These are phyloP conservation scores for Boletus hoseneyae DNA, from an alignment of 1,284 basidiomycete genomes.

Conservation along the genomic window DNA sequence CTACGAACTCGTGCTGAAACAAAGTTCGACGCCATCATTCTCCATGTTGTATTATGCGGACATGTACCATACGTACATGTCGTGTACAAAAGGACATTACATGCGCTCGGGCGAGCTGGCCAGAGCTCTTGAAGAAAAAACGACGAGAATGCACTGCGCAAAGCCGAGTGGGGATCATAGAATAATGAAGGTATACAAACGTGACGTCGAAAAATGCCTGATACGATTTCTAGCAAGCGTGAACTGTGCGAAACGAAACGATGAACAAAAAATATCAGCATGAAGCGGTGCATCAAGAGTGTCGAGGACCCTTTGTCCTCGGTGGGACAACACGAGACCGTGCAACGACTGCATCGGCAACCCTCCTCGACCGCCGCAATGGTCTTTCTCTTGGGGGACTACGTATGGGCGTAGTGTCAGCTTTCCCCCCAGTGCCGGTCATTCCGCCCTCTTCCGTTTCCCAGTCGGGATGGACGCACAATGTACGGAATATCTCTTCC, in stretches of 20 bases:
- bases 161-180: conserved; percentile 32
- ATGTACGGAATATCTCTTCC: conserved; percentile 61
- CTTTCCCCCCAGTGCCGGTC: conserved; percentile 4
- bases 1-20: no score
- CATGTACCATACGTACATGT: conserved; percentile 15
- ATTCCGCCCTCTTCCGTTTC: conserved; percentile 37
- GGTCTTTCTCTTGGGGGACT: conserved; percentile 19
- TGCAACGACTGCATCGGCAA: conserved; percentile 54
- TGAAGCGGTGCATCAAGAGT: conserved; percentile 21
- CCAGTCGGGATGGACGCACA: conserved; percentile 60
- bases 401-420: background rate
- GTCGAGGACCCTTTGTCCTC: conserved; percentile 28
- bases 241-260: conserved; percentile 14
- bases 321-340: conserved; percentile 37
- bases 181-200: conserved; percentile 27
- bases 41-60: conserved; percentile 16
- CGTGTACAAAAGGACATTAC: conserved; percentile 21
- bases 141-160: conserved; percentile 14
- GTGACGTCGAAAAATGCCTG: conserved; percentile 20
- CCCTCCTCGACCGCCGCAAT: conserved; percentile 63
- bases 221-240: conserved; percentile 32
- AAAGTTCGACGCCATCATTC: no score
- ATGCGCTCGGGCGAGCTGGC: conserved; percentile 6
- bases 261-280: background rate
- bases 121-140: conserved; percentile 8